phyloP scores from a whole-genome alignment of 768 basidiomycete genomes.

The Inosperma sp. region DNA sequence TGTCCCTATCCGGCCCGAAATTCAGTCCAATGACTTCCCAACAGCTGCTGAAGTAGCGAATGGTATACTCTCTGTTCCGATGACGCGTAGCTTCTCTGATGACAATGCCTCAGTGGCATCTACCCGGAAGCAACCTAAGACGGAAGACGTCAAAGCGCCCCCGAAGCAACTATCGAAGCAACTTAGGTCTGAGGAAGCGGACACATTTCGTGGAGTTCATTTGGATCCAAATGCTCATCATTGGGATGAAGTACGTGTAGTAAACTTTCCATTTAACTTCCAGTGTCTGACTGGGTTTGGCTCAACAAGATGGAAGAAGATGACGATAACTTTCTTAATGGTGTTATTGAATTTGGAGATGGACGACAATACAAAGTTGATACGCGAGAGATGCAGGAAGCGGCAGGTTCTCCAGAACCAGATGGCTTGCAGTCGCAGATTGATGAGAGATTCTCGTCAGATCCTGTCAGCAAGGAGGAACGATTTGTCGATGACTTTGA shows the following conservation, averaged over 20 bases:
- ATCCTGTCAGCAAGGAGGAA: conserved; percentile 76
- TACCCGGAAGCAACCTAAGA: conserved; percentile 33
- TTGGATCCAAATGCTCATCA: conserved; percentile 91
- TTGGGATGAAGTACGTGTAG: conserved; percentile 87
- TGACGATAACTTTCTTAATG: conserved; percentile 83
- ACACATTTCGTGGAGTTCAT: conserved; percentile 92
- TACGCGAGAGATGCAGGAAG: conserved; percentile 35
- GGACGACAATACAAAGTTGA: conserved; percentile 88
- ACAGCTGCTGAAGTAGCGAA: conserved; percentile 94
- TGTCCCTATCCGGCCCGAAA: conserved; percentile 37
- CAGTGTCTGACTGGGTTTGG: conserved; percentile 2
- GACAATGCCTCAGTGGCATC: conserved; percentile 18
- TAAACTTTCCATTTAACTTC: conserved; percentile 7
- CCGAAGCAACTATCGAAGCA: conserved; percentile 57
- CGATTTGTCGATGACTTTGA: conserved; percentile 93
- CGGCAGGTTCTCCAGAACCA: conserved; percentile 20
- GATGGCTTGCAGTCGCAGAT: conserved; percentile 12
- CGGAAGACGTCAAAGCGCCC: conserved; percentile 40
- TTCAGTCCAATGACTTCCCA: conserved; percentile 73
- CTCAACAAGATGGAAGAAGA: conserved; percentile 78
- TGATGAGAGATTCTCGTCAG: conserved; percentile 23
- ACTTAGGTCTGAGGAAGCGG: conserved; percentile 74
- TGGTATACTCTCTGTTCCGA: conserved; percentile 42
- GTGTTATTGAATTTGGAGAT: conserved; percentile 94
- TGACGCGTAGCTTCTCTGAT: not conserved